Base-by-base conservation (phyloP, 2,329 filamentous ascomycete genomes). In the Aquanectria penicillioides region DNA sequence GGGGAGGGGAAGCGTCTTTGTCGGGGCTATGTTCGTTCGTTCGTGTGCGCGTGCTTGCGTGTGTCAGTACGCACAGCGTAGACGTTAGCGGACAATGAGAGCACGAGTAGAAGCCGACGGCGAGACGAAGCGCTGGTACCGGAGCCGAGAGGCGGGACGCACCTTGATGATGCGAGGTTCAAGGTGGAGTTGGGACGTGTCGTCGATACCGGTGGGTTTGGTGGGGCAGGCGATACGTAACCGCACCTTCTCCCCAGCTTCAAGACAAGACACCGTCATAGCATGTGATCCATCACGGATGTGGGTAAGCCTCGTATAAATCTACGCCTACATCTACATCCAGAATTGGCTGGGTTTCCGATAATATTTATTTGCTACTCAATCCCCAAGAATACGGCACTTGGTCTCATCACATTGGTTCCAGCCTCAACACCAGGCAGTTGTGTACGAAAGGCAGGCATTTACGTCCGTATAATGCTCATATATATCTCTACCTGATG, bases 191-290 rank as follows among this genome's bases (percentile, higher is more conserved):
- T 34, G 33, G 41, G 41, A 33, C 15, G 25, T 23, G 50, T 40
- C 48, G 53, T 58, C 40, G 52, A 31, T 41, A 22, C 48, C 15
- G 44, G 46, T 56, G 58, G 47, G 34, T 23, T n/a, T 57, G 58
- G 58, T 59, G 57, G 57, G 57, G 57, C 46, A 31, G 26, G 46
- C 44, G 44, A 56, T 49, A 56, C 33, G 55, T 52, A 58, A n/a
- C 55, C 48, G 47, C n/a, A n/a, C 48, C 41, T 22, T 31, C 3
- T 38, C 46, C 50, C 47, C 34, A 54, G 50, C 50, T 37, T 47
- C 50, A 34, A 46, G 13, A 20, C 23, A 12, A 12, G 29, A 44
- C 29, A 43, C 34, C 34, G 34, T 29, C 34, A 54, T 47, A 31
- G 33, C 55, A 53, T 48, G 49, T 59, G 56, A 50, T 34, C 11